Percentiles rank a stretch among this genome's conserved stretches.
These are phyloP conservation scores for Tarenaya hassleriana DNA, from an alignment of 345 rosid genomes.

Conservation along the genomic window DNA sequence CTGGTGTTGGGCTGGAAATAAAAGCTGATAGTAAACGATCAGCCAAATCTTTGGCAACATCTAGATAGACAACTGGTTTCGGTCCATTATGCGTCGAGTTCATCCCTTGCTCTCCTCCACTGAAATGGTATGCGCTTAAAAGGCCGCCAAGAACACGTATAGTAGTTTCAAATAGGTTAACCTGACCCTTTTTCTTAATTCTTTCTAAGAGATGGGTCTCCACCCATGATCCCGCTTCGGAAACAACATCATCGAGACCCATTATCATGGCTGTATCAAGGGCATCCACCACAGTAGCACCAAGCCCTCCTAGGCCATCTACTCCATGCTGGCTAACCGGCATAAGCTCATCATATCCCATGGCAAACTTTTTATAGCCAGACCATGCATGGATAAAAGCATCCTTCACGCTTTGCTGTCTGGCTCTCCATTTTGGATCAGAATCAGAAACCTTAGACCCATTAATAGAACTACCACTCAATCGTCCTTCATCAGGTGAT, in stretches of 20 bases:
- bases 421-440: slow-evolving; percentile 53
- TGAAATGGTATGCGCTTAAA: slow-evolving; percentile 91
- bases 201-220: slow-evolving; percentile 69
- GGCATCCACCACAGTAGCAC: slow-evolving; percentile 93
- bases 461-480: slow-evolving; percentile 16
- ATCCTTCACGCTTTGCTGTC: slow-evolving; percentile 67
- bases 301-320: slow-evolving; percentile 93
- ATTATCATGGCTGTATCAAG: slow-evolving; percentile 98
- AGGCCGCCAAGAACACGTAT: slow-evolving; percentile 96
- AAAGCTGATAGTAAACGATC: slow-evolving; percentile 85
- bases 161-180: slow-evolving; percentile 95
- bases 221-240: slow-evolving; percentile 86
- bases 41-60: slow-evolving; percentile 72
- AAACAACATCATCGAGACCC: slow-evolving; percentile 70
- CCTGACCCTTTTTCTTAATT: slow-evolving; percentile 83
- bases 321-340: slow-evolving; percentile 65
- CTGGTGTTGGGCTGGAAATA: slow-evolving; percentile 70
- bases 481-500: slow-evolving; percentile 62
- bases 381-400: slow-evolving; percentile 94
- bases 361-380: slow-evolving; percentile 80
- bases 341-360: slow-evolving; percentile 95
- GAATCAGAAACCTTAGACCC: slow-evolving; percentile 29
- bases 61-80: slow-evolving; percentile 64
- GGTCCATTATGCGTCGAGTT: slow-evolving; percentile 48
- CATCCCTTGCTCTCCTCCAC: slow-evolving; percentile 65